phyloP scores from a whole-genome alignment of 305 asterid species.

The Solanum aculeatissimum region DNA sequence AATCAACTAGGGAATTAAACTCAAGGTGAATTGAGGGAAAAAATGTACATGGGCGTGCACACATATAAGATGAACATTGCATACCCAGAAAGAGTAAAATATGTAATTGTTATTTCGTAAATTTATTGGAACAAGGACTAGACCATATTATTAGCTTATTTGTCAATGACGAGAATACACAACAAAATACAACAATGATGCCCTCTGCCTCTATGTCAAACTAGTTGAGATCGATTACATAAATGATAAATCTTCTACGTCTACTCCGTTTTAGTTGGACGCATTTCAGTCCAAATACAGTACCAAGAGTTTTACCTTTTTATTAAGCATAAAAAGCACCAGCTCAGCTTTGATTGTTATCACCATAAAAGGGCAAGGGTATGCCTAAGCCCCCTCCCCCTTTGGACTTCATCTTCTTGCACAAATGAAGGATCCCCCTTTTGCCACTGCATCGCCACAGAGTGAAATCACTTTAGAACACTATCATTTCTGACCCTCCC shows the following conservation, averaged over 20 bases:
- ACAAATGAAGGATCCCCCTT: not conserved
- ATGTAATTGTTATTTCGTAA: not conserved
- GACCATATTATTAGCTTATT: not conserved
- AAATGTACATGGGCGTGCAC: not conserved
- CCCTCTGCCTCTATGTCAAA: not conserved
- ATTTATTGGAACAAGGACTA: not conserved
- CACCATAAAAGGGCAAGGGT: not conserved
- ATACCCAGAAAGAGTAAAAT: not conserved
- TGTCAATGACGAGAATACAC: not conserved
- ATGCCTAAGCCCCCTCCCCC: not conserved
- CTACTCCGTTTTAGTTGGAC: not conserved
- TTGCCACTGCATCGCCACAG: not conserved
- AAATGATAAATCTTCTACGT: not conserved
- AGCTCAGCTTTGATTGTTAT: not conserved
- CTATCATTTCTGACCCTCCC: not conserved
- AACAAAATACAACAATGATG: not conserved
- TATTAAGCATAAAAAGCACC: not conserved
- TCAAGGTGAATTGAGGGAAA: not conserved
- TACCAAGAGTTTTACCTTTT: not conserved
- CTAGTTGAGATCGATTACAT: not conserved
- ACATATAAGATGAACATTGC: not conserved
- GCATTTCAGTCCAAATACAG: not conserved
- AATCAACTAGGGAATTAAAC: not conserved
- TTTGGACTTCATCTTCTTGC: not conserved
- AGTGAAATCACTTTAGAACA: not conserved